Percentiles rank a stretch among this genome's conserved stretches.
These are phyloP conservation scores for Podaxis pistillaris DNA, from an alignment of 768 basidiomycete genomes.

Conservation along the genomic window DNA sequence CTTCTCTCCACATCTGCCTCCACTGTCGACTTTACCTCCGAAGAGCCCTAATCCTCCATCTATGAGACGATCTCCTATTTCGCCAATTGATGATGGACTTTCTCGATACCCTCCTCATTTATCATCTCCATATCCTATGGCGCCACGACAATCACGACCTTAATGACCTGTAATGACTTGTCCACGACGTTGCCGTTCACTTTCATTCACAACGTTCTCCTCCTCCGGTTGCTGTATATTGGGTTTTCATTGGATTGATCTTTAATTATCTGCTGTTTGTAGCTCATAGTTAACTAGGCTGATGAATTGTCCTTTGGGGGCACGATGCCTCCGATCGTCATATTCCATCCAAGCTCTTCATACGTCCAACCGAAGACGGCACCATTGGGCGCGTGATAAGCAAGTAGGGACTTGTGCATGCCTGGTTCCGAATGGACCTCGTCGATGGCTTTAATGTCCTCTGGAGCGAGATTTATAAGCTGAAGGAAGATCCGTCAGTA, in stretches of 20 bases:
- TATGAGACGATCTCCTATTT: background rate
- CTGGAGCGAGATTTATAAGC: conserved; percentile 31
- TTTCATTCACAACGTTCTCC: background rate
- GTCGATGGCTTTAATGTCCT: conserved; percentile 41
- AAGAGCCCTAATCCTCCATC: background rate
- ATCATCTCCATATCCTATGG: background rate
- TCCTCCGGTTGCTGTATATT: conserved; percentile 2
- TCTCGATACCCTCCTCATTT: conserved; percentile 10
- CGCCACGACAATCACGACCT: conserved; percentile 6
- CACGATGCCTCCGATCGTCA: conserved; percentile 33
- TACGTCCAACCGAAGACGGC: conserved; percentile 45
- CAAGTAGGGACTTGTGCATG: conserved; percentile 37
- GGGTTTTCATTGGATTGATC: background rate
- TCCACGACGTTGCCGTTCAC: background rate
- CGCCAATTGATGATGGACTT: background rate
- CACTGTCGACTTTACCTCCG: background rate
- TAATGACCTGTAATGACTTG: background rate
- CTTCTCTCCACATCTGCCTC: background rate
- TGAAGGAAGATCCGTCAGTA: conserved; percentile 17
- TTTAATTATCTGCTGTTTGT: background rate
- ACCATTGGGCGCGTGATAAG: conserved; percentile 23
- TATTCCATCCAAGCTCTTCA: conserved; percentile 42
- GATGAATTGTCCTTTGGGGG: background rate
- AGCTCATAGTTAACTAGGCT: background rate
- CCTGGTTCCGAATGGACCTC: conserved; percentile 37